Base-by-base conservation (phyloP, 768 basidiomycete genomes). In the Tubosaeta sp. region DNA sequence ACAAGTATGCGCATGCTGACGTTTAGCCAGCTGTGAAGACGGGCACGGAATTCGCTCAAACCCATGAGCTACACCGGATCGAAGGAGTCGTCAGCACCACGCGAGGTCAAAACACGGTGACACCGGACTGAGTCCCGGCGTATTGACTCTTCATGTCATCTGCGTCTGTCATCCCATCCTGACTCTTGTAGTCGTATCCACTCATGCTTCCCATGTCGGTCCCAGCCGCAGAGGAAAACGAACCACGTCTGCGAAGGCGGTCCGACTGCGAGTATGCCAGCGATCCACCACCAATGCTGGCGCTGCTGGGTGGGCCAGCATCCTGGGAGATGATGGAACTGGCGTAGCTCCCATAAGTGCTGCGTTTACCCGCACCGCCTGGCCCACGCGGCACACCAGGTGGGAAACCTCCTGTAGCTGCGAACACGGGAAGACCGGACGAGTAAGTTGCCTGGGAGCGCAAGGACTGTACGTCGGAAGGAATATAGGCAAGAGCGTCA, bases 391-490 rank as follows among this genome's bases (percentile, higher is more conserved):
- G 79, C 45, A 83, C 71, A 12, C 80, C 80, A 43, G 84, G 76
- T 41, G 86, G 83, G 61, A 87, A 90, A 11, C 85, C 83, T 42
- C 85, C 82, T 57, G 77, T 78, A 25, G 79, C 72, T 45, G 81
- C 77, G 62, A 94, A 94, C 77, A 90, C 81, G 14, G 93, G 94
- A 27, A 95, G 74, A 22, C 91, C 90, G 10, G 94, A 93, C 2
- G 94, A 89, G 65, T 96, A 94, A 0, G 92, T 94, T 0, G 95
- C 94, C 69, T 99, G 96, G 2, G 95, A 98, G 48, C 93, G 86
- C 41, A 98, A 81, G 3, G 95, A 97, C 66, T 96, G 95, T 21
- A 86, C 90, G 64, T 98, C 96, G 6, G 92, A 91, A 2, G 94
- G 93, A 57, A 97, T 95, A 68, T 94, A 94, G 6, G 89, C 86